These are phyloP conservation scores for Lactifluus subvellereus DNA, from an alignment of 768 basidiomycete genomes.

Conservation along the genomic window DNA sequence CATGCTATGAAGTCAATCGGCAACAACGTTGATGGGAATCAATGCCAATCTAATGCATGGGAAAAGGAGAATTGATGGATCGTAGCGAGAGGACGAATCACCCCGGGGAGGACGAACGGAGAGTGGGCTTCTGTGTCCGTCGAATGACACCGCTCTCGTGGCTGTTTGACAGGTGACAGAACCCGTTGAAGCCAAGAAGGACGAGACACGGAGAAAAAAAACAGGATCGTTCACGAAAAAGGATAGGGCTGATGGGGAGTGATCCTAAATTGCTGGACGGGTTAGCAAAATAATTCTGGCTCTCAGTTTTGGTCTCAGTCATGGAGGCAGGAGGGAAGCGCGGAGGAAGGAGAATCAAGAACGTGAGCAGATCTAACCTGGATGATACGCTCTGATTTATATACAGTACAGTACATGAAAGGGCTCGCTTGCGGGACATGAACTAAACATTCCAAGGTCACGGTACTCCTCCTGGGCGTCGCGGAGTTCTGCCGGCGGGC, in stretches of 20 bases:
- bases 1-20: slow-evolving; percentile 26
- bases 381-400: slow-evolving; percentile 20
- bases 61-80: slow-evolving; percentile 18
- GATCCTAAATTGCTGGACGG: slow-evolving; percentile 15
- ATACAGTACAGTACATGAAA: slow-evolving; percentile 25
- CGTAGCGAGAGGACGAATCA: slow-evolving; percentile 18
- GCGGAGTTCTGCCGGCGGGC: slow-evolving; percentile 21
- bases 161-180: slow-evolving; percentile 22
- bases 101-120: background rate
- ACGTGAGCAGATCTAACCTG: slow-evolving; percentile 21
- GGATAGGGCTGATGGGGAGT: background rate
- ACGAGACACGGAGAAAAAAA: background rate
- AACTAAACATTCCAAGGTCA: slow-evolving; percentile 24
- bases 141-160: slow-evolving; percentile 19
- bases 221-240: background rate
- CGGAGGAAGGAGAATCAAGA: slow-evolving; percentile 23
- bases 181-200: slow-evolving; percentile 1
- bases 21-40: slow-evolving; percentile 18
- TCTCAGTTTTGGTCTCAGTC: slow-evolving; percentile 20
- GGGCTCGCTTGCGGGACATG: slow-evolving; percentile 15
- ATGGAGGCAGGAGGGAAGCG: slow-evolving; percentile 24
- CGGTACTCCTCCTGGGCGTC: slow-evolving; percentile 22
- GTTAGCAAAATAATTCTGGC: slow-evolving; percentile 10
- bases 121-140: slow-evolving; percentile 9
- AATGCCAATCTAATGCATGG: slow-evolving; percentile 19